Percentiles rank a stretch among this genome's conserved stretches.
Conservation (phyloP, 371 early-diverging fungal species). For the Mortierella sp. region DNA sequence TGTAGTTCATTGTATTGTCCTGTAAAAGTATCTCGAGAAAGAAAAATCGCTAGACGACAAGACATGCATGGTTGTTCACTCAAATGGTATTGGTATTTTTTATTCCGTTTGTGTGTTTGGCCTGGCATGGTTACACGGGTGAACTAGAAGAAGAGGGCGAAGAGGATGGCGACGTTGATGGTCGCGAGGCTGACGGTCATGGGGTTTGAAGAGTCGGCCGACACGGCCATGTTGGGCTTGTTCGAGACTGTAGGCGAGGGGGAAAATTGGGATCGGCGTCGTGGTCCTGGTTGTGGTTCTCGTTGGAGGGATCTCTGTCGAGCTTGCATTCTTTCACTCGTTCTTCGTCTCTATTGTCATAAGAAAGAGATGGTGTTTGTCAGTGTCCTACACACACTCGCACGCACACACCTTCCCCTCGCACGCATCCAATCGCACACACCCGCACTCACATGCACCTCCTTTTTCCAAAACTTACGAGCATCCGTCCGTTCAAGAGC, state of each 20-base stretch:
- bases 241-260: neutral
- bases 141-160: conserved; percentile 1
- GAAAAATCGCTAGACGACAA: too few species aligned
- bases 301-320: neutral
- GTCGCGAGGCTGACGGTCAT: neutral
- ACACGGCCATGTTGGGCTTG: neutral
- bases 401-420: too few species aligned
- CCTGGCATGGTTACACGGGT: too few species aligned
- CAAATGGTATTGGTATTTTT: too few species aligned
- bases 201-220: neutral
- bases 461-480: neutral
- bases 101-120: too few species aligned
- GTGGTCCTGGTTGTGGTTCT: neutral
- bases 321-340: neutral
- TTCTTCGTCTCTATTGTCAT: neutral
- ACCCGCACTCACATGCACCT: too few species aligned
- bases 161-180: neutral
- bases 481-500: neutral
- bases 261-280: accelerated
- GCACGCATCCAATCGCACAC: neutral
- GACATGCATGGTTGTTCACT: too few species aligned
- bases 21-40: too few species aligned
- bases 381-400: too few species aligned
- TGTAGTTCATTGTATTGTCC: too few species aligned
- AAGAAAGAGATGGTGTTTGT: neutral